Percentiles rank a stretch among this genome's conserved stretches.
Conservation (phyloP, 257 asterid genomes). For the Gardenia jasminoides region DNA sequence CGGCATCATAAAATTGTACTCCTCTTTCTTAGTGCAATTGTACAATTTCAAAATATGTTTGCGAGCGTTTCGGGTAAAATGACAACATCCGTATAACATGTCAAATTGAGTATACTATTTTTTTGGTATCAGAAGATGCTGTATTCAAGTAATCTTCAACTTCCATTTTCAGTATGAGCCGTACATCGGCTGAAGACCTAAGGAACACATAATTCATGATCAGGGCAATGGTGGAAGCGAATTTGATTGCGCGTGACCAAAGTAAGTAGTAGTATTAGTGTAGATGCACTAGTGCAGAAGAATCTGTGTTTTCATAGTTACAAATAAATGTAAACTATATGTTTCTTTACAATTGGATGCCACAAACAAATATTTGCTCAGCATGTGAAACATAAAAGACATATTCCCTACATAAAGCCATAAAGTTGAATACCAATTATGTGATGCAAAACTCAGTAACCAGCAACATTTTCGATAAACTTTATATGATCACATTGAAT, state of each 20-base stretch:
- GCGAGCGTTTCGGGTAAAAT: neutral
- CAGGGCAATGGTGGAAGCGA: neutral
- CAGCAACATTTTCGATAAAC: neutral
- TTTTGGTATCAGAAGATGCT: no score
- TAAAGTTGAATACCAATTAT: neutral
- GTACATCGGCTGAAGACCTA: neutral
- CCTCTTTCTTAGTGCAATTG: no score
- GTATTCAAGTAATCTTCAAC: neutral
- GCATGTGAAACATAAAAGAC: conserved; percentile 7
- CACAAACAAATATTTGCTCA: neutral
- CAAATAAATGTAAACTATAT: neutral
- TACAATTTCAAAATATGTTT: no score
- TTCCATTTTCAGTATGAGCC: neutral
- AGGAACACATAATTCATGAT: conserved; percentile 4
- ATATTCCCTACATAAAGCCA: conserved; percentile 3
- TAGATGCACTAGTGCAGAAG: neutral
- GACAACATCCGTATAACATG: neutral
- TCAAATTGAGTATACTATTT: neutral
- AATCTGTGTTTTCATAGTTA: neutral
- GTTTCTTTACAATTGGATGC: neutral
- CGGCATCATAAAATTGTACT: no score
- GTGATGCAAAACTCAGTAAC: conserved; percentile 1
- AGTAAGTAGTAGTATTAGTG: neutral
- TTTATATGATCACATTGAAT: conserved; percentile 9
- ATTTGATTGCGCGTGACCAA: conserved; percentile 9